Conservation (phyloP, 2,329 filamentous ascomycete genomes). For the Trichoderma sp. region DNA sequence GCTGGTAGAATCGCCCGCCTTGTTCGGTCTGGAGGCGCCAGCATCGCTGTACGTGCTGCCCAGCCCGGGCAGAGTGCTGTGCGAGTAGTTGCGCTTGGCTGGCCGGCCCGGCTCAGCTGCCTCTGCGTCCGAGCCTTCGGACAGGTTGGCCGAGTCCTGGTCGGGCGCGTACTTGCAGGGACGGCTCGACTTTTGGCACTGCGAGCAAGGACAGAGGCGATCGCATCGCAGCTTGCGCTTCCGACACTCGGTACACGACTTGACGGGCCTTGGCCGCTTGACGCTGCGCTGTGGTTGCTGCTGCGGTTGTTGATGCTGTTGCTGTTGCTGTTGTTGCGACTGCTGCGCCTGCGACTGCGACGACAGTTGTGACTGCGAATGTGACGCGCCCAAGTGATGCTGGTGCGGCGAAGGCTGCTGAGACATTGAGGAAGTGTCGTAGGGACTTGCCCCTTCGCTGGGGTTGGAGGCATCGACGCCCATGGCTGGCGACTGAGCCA, state of each 20-base stretch:
- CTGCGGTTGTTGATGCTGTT: constrained; percentile 29
- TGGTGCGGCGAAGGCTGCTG: constrained; percentile 28
- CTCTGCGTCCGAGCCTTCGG: constrained; percentile 51
- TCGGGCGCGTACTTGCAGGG: constrained; percentile 55
- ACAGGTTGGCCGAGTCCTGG: constrained; percentile 48
- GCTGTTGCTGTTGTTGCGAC: constrained; percentile 33
- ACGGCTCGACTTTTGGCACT: constrained; percentile 59
- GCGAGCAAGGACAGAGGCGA: constrained; percentile 56
- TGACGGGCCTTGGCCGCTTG: constrained; percentile 56
- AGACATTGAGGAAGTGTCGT: constrained; percentile 19
- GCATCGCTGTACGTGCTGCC: constrained; percentile 30
- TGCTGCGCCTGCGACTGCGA: constrained; percentile 22
- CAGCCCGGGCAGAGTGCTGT: constrained; percentile 31
- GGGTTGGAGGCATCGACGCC: constrained; percentile 23
- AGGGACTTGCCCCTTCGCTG: constrained; percentile 16
- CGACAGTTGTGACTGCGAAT: constrained; percentile 23
- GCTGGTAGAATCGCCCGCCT: constrained; percentile 37
- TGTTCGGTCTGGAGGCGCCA: constrained; percentile 28
- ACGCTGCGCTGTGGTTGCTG: constrained; percentile 47
- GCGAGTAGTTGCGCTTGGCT: constrained; percentile 40
- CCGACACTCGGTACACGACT: constrained; percentile 58
- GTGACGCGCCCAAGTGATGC: constrained; percentile 27
- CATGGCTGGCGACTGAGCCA: constrained; percentile 12
- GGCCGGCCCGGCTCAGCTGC: constrained; percentile 36
- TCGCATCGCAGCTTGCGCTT: constrained; percentile 61